Conservation (phyloP, 345 rosid genomes). For the sweet orange (Citrus sinensis) region DNA sequence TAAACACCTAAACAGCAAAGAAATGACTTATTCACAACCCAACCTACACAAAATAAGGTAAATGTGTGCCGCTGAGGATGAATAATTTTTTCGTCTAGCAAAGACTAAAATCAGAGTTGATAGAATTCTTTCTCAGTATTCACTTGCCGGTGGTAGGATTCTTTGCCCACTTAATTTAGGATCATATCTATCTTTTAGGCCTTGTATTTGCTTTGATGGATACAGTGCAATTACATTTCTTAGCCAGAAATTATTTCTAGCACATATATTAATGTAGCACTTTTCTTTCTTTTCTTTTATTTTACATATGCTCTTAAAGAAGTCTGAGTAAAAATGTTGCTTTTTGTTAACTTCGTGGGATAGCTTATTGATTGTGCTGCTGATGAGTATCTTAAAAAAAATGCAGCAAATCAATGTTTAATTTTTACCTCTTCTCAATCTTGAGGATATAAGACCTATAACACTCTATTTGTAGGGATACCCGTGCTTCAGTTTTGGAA, state of each 20-base stretch:
- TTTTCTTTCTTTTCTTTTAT: not conserved
- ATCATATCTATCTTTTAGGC: not conserved
- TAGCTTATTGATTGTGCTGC: not conserved
- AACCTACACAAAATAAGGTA: not conserved
- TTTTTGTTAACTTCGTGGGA: not conserved
- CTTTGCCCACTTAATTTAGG: not conserved
- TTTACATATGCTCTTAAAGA: not conserved
- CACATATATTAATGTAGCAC: not conserved
- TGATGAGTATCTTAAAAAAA: not conserved
- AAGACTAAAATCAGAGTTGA: not conserved
- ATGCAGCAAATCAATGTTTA: not conserved
- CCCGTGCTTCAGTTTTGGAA: slow-evolving; percentile 83
- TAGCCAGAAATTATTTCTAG: not conserved
- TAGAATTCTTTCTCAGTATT: not conserved
- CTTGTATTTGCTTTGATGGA: not conserved
- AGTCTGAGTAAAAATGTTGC: not conserved
- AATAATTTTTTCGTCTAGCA: not conserved
- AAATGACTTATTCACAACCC: not conserved
- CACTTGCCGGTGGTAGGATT: not conserved
- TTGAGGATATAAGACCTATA: not conserved
- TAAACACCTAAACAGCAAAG: not conserved
- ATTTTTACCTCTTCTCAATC: slow-evolving; percentile 3
- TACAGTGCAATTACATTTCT: not conserved
- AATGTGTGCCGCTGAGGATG: not conserved
- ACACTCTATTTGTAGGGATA: slow-evolving; percentile 47